phyloP scores from a whole-genome alignment of 2,329 filamentous ascomycete genomes.

The Stenocarpella maydis region DNA sequence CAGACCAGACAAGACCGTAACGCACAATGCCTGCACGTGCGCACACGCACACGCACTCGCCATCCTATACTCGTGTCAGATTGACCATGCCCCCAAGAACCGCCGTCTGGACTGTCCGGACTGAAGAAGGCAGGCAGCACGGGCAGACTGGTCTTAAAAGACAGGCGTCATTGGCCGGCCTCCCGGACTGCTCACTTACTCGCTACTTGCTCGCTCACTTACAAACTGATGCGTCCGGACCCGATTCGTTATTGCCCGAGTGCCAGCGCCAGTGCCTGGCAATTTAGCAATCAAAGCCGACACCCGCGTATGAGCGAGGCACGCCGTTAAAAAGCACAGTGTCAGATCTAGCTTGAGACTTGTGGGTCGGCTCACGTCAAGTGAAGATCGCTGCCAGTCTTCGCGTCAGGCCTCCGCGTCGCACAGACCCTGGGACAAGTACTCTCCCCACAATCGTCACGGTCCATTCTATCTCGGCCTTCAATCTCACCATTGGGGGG shows the following conservation, averaged over 20 bases:
- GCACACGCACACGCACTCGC: not conserved
- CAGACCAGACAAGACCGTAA: too few relatives aligned
- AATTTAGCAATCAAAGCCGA: slow-evolving; percentile 13
- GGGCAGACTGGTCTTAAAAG: slow-evolving; percentile 13
- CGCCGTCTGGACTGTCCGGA: not conserved
- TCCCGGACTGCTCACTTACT: not conserved
- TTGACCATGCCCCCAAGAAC: not conserved
- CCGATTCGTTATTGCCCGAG: not conserved
- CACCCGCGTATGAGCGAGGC: slow-evolving; percentile 9
- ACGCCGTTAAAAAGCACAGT: slow-evolving; percentile 8
- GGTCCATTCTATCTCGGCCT: slow-evolving; percentile 11
- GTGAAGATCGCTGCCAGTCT: not conserved
- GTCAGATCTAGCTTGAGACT: not conserved
- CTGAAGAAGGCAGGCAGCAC: too few relatives aligned
- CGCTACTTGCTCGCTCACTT: not conserved
- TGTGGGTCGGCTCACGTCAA: not conserved
- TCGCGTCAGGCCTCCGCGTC: not conserved
- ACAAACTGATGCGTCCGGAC: slow-evolving; percentile 9
- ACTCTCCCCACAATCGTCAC: not conserved
- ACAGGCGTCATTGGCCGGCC: slow-evolving; percentile 3
- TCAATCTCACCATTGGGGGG: not conserved
- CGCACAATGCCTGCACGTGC: not conserved
- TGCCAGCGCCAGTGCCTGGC: not conserved
- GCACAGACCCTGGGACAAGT: slow-evolving; percentile 20
- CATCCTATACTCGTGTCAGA: slow-evolving; percentile 5